Evolutionary conservation across 352 stramenopile species (phyloP).

Genomic region (Globisporangium perplexum): DNA sequence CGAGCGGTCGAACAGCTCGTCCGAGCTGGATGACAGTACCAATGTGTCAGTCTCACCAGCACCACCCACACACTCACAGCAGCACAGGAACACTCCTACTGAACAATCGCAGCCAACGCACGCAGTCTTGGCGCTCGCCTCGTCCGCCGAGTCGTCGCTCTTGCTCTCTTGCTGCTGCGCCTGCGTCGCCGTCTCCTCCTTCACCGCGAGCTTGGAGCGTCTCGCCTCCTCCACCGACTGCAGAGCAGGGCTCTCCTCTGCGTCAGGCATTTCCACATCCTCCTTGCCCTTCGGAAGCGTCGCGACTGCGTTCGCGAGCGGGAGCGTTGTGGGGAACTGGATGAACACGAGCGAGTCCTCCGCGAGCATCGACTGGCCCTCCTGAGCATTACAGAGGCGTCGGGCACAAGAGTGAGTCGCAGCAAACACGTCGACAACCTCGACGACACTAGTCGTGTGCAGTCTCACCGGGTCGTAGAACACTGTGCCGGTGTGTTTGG

Average conservation of each 20-base stretch:
- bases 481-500: conserved; percentile 47
- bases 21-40: conserved; percentile 21
- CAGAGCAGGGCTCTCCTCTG: conserved; percentile 10
- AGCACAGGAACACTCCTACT: too few relatives aligned
- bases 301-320: conserved; percentile 43
- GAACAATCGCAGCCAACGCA: not conserved
- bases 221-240: not conserved
- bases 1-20: conserved; percentile 65
- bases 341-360: conserved; percentile 82
- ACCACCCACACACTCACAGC: not conserved
- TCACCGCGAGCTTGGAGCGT: conserved; percentile 13
- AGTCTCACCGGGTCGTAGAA: conserved; percentile 45
- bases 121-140: conserved; percentile 1
- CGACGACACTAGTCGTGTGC: not conserved
- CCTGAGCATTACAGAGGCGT: conserved; percentile 5
- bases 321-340: conserved; percentile 79
- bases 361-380: conserved; percentile 38
- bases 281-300: conserved; percentile 21
- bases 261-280: conserved; percentile 26
- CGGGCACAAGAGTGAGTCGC: not conserved
- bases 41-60: not conserved
- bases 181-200: conserved; percentile 1
- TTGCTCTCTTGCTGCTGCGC: conserved; percentile 3
- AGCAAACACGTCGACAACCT: not conserved
- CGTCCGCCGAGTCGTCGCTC: conserved; percentile 4